Conservation (phyloP, 2,329 filamentous ascomycete genomes). For the Phaeophleospora eucalypticola region DNA sequence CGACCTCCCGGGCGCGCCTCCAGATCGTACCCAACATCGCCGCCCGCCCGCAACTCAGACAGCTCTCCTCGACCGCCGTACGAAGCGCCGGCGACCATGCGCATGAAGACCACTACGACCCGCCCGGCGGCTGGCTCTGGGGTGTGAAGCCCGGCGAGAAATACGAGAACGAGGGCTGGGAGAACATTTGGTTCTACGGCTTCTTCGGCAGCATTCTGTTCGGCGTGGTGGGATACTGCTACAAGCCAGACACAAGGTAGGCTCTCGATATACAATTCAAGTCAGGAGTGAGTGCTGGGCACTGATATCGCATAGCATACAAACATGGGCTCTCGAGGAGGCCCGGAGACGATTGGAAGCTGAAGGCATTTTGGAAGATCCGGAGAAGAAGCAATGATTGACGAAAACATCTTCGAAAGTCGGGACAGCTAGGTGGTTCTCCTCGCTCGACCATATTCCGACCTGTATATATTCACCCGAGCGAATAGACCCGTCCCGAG, state of each 20-base stretch:
- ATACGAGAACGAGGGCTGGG: conserved; percentile 94
- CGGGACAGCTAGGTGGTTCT: background rate
- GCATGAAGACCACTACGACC: conserved; percentile 79
- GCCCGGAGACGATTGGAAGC: conserved; percentile 90
- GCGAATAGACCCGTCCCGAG: no score
- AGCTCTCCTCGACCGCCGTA: conserved; percentile 31
- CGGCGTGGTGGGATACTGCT: conserved; percentile 77
- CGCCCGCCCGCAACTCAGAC: conserved; percentile 26
- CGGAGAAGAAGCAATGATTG: conserved; percentile 36
- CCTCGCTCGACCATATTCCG: background rate
- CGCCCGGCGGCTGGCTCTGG: conserved; percentile 87
- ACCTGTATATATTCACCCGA: no score
- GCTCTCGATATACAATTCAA: background rate
- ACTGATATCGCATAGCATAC: conserved; percentile 73
- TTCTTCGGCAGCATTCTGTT: conserved; percentile 74
- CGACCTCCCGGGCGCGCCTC: conserved; percentile 29
- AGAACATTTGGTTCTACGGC: conserved; percentile 77
- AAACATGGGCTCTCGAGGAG: conserved; percentile 98
- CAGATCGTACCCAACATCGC: conserved; percentile 30
- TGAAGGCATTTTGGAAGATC: conserved; percentile 88
- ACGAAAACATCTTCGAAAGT: background rate
- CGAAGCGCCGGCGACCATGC: conserved; percentile 53
- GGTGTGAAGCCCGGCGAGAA: conserved; percentile 94
- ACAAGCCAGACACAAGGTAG: conserved; percentile 99
- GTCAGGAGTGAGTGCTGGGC: background rate